Conservation (phyloP, 345 rosid species). For the Boechera retrofracta region DNA sequence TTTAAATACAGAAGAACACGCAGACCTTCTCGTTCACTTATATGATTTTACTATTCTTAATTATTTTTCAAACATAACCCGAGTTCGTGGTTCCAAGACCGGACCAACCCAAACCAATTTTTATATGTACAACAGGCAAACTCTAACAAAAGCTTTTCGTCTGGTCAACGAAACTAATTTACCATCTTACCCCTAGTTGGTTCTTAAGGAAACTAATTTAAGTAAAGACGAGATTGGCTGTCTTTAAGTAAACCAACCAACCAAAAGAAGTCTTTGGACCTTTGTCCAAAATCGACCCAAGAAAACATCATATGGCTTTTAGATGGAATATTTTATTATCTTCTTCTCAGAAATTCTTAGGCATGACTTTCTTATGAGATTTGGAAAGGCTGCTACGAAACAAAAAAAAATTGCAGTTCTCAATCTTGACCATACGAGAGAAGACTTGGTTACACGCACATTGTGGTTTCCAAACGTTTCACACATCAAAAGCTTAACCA, state of each 20-base stretch:
- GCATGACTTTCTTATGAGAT: neutral
- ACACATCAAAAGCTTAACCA: conserved; percentile 24
- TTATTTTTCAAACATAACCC: conserved; percentile 16
- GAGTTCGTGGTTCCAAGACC: conserved; percentile 30
- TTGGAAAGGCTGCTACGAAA: neutral
- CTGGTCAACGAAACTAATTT: conserved; percentile 5
- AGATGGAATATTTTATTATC: neutral
- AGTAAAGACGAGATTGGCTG: too few species aligned
- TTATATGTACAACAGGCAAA: too few species aligned
- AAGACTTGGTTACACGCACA: neutral
- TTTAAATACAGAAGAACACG: conserved; percentile 35
- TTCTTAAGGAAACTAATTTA: too few species aligned
- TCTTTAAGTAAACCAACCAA: neutral
- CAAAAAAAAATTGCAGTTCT: too few species aligned
- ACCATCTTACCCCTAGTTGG: conserved; percentile 1
- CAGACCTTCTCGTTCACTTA: conserved; percentile 9
- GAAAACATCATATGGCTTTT: neutral
- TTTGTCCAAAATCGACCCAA: conserved; percentile 5
- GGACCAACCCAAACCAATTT: conserved; percentile 4
- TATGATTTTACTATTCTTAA: neutral
- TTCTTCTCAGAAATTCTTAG: conserved; percentile 11
- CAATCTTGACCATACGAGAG: conserved; percentile 11
- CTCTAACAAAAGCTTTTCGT: neutral
- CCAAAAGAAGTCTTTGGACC: neutral
- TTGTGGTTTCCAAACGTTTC: neutral